Base-by-base conservation (phyloP, 2,329 filamentous ascomycete species). In the Neofusicoccum sp. region DNA sequence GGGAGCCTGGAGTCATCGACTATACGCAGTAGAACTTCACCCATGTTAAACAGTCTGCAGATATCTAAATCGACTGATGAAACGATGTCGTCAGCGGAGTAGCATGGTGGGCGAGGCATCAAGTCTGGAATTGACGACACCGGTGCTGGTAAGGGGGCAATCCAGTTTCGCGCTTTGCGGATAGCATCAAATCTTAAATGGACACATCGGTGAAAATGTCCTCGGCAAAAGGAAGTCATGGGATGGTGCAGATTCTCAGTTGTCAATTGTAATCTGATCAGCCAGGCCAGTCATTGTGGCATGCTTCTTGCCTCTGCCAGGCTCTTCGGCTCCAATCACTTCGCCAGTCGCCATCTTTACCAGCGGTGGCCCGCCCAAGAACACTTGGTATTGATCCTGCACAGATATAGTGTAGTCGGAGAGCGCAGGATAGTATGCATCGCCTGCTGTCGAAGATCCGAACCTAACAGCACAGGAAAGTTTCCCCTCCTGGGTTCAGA, bases 321-420 rank as follows among this genome's bases (percentile, higher is more conserved):
- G 69, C 45, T 71, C 72, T 62, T 81, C 80, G 0, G 79, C 77
- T 1, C 69, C 76, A 22, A 79, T 74, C 0, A 76, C 65, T 56
- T 81, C 79, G 2, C 79, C 79, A 0, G 79, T 81, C 0, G 79
- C 79, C 79, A 81, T 80, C 64, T 80, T 79, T 1, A 81, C 79
- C 6, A 81, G 70, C 0, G 79, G 79, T 0, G 79, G 79, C 0
- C 79, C 79, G 6, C 74, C 79, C 0, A 81, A 71, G 56, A 80
- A 81, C 0, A 77, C 78, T 61, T 81, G 79, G 0, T 77, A 79
- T 64, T 81, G 78, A 12, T 76, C 71, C 45, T 79, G 69, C 0
- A 79, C 77, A 50, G 79, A 79, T 41, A 79, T 78, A 6, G 77
- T 79, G 60, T 80, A 79, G 63, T 80, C 73, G 1, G 78, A 79